Percentiles rank a stretch among this genome's conserved stretches.
phyloP scores from a whole-genome alignment of 768 basidiomycete genomes.

The Macrolepiota fuliginosa region DNA sequence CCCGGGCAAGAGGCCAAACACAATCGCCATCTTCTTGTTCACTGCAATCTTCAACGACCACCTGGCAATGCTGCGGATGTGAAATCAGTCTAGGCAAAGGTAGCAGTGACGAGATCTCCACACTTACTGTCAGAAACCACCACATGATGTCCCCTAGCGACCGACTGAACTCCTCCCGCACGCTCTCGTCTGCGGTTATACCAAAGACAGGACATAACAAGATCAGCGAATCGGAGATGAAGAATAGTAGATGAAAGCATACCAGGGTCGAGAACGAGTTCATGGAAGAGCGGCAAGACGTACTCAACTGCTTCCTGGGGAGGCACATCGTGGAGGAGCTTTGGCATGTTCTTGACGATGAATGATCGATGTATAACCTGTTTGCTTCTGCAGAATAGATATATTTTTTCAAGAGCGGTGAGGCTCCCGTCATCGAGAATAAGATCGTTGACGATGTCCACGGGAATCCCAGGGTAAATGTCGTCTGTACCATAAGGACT shows the following conservation, averaged over 20 bases:
- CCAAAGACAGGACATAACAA: slow-evolving; percentile 7
- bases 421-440: slow-evolving; percentile 75
- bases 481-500: slow-evolving; percentile 26
- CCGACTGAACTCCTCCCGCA: slow-evolving; percentile 83
- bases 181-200: slow-evolving; percentile 62
- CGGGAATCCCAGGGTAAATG: slow-evolving; percentile 29
- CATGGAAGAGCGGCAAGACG: slow-evolving; percentile 85
- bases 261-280: slow-evolving; percentile 87
- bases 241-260: slow-evolving; percentile 20
- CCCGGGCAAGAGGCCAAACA: slow-evolving; percentile 39
- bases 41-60: slow-evolving; percentile 53
- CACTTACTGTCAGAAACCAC: slow-evolving; percentile 81
- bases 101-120: slow-evolving; percentile 8
- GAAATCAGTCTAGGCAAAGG: slow-evolving; percentile 1
- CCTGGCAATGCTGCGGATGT: slow-evolving; percentile 56
- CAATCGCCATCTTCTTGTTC: slow-evolving; percentile 23
- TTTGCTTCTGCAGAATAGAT: slow-evolving; percentile 81
- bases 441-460: slow-evolving; percentile 38
- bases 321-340: slow-evolving; percentile 71
- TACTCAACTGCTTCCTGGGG: slow-evolving; percentile 91
- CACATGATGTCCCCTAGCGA: slow-evolving; percentile 82
- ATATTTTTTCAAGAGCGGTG: slow-evolving; percentile 87
- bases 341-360: slow-evolving; percentile 82
- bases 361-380: slow-evolving; percentile 64
- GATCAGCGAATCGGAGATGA: slow-evolving; percentile 10